Evolutionary conservation across 139 green algal species (phyloP), one percentile per base, ranked within the genome.

Genomic region (Spirogloea muscicola): DNA sequence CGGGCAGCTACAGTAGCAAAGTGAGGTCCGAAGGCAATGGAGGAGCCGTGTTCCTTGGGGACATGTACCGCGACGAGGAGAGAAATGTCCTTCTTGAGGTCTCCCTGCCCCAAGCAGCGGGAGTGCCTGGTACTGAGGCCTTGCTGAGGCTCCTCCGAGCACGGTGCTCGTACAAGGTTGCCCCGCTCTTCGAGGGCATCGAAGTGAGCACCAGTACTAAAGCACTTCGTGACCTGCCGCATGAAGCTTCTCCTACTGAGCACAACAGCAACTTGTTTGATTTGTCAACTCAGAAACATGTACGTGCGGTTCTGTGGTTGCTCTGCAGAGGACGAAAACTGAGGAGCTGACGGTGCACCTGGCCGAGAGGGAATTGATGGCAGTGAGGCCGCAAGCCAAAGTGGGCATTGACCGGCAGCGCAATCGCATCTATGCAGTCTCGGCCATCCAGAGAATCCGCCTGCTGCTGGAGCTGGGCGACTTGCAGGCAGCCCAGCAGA

Each of bases 1-100:
- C 67, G 16, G 67, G 67, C 10, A 68, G 48, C 6, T 76, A 51
- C 58, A 29, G 18, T 7, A n/a, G 37, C 1, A 33, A 25, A 2
- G 16, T 68, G 25, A 21, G 27, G 49, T 25, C 37, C 21, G 29
- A 44, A 33, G 67, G 58, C 34, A 38, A 18, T 27, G 49, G 49
- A 16, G 67, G 49, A 1, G 55, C 38, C 27, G 49, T 76, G 27
- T 16, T 33, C 27, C 48, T 76, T n/a, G 67, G 67, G n/a, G 67
- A 76, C 38, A 25, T 76, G 49, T 76, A 76, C 27, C 49, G 49
- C 3, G 49, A 76, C 21, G 67, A 76, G 67, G 67, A 67, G 27
- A 1, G 67, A 9, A 21, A 76, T 25, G 43, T 76, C 18, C 34
- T 76, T 48, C 27, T 76, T n/a, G 67, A 76, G 39, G 27, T 76